A percentile compares a stretch with the other conserved stretches of the same genome.
Conservation (phyloP, 2,329 filamentous ascomycete genomes). For the Thelonectria blattea region DNA sequence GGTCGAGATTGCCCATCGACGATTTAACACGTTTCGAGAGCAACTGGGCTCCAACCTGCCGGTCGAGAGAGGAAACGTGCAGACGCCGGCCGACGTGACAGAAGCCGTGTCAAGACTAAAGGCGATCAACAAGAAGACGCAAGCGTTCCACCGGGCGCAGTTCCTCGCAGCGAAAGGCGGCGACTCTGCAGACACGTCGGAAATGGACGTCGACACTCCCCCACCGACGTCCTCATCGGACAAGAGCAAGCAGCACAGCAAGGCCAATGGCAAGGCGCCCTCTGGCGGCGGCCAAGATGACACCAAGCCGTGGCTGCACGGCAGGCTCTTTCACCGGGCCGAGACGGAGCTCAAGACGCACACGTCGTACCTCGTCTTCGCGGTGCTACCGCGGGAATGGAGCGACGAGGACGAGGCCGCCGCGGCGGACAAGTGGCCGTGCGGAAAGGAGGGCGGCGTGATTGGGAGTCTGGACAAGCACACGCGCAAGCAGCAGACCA, state of each 20-base stretch:
- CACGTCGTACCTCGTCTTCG: slow-evolving; percentile 96
- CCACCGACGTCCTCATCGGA: slow-evolving; percentile 29
- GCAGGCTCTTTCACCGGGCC: slow-evolving; percentile 77
- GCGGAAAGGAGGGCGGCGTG: slow-evolving; percentile 58
- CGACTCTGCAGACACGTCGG: slow-evolving; percentile 39
- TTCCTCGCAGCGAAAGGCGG: slow-evolving; percentile 25
- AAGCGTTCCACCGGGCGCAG: slow-evolving; percentile 63
- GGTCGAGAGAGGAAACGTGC: slow-evolving; percentile 73
- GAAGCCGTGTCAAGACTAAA: slow-evolving; percentile 79
- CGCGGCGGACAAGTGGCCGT: slow-evolving; percentile 68
- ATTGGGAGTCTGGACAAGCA: slow-evolving; percentile 61
- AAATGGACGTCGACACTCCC: slow-evolving; percentile 49
- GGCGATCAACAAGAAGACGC: slow-evolving; percentile 73
- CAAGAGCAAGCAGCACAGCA: slow-evolving; percentile 25
- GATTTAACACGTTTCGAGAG: slow-evolving; percentile 83
- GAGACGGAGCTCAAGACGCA: slow-evolving; percentile 94
- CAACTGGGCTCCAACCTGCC: slow-evolving; percentile 72
- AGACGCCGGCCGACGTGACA: slow-evolving; percentile 73
- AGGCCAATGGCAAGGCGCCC: slow-evolving; percentile 37
- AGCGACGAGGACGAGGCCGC: slow-evolving; percentile 78
- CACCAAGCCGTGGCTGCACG: slow-evolving; percentile 72
- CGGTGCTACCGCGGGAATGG: slow-evolving; percentile 87
- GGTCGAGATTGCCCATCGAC: slow-evolving; percentile 84
- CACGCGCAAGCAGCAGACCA: slow-evolving; percentile 62
- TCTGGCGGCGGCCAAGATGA: slow-evolving; percentile 28